Base-by-base conservation (phyloP, 257 asterid species). In the Primulina tabacum region DNA sequence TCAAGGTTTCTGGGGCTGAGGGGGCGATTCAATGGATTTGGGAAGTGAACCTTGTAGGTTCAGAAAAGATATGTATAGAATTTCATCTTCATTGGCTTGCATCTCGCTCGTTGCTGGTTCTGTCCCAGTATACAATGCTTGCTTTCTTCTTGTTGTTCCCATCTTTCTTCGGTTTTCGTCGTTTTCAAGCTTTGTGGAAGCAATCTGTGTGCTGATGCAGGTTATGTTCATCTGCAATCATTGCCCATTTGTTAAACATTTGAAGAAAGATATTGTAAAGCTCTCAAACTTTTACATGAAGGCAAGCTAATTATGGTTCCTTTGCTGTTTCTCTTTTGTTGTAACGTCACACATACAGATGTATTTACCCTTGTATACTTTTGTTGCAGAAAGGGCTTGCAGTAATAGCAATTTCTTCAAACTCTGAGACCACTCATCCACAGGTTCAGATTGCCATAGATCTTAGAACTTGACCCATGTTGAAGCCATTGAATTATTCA, bases 221-320 rank as follows among this genome's bases (percentile, higher is more conserved):
- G 96, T 88, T 43, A 87, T 90, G 95, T 88, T 87, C 78, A 85
- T 88, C 60, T 90, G 96, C 89, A 90, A 90, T 75, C 97, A 90
- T 70, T 90, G 97, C 72, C 97, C 97, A 38, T 92, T 90, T 52
- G 95, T 92, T 68, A 87, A 67, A 62, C 95, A 84, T 81, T 81
- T 88, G 87, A 88, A 88, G 81, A 87, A 79, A 71, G 95, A 84
- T 62, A 82, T 90, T 63, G 95, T 90, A 71, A 92, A 85, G 85
- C 87, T 92, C 73, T 80, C 96, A 47, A 84, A 85, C 76, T 85
- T 83, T 83, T 92, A 92, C 82, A 87, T 90, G 89, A 84, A 88
- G 86, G 97, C 83, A 72, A 70, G 86, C 73, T 73, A 72, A 68
- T 70, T 37, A 58, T 29, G 33, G 59, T 53, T 50, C 55, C 6